Base-by-base conservation (phyloP, 768 basidiomycete species). In the Cystobasidium ongulense region DNA sequence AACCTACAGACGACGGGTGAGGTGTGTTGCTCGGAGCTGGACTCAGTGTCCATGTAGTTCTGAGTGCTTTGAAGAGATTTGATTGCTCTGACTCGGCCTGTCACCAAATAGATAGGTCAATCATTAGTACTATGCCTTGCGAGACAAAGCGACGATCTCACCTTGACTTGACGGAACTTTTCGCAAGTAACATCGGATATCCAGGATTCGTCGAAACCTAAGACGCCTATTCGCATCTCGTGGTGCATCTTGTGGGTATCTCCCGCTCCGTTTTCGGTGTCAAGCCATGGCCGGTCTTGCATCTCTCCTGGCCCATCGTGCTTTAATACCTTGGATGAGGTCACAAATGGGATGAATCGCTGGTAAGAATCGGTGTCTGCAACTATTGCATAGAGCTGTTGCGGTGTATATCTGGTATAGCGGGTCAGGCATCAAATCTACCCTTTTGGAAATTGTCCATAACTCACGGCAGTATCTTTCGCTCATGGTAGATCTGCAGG, bases 331-430 rank as follows among this genome's bases (percentile, higher is more conserved):
- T 86, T 86, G 3, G 92, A 89, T 25, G 83, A 83, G 15, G 86
- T 87, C 82, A 94, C 96, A 81, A 90, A 95, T 5, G 96, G 95
- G 65, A 99, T 83, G 80, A 97, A 99, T 73, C 82, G 83, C 11
- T 87, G 85, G 81, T 98, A 99, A 1, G 90, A 90, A 18, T 84
- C 86, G 31, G 97, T 89, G 81, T 98, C 88, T 17, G 92, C 86
- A 67, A 99, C 91, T 74, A 98, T 81, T 8, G 86, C 82, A 82
- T 94, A 98, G 1, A 98, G 84, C 80, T 96, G 87, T 39, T 27
- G 25, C 31, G 50, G 17, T 61, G 17, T 10, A 7, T 29, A 53
- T n/a, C 63, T 35, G 39, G 25, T 0, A 27, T 3, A 31, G 23
- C 31, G 41, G 43, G 41, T 29, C 65, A 2, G 29, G 23, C 23